Conservation (phyloP, 129 eudicot species). For the Smallanthus sonchifolius region DNA sequence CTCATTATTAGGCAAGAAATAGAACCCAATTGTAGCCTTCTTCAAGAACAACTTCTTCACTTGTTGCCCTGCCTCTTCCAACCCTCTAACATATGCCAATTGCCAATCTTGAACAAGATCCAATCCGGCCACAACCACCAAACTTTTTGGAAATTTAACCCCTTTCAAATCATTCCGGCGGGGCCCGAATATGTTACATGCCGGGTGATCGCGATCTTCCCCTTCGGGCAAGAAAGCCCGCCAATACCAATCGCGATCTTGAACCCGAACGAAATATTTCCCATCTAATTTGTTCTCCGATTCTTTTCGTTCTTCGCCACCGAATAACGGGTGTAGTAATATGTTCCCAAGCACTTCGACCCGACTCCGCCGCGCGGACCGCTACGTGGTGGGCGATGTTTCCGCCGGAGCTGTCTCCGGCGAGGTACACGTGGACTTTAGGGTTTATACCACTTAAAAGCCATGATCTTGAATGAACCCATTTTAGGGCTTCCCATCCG, state of each 20-base stretch:
- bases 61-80: conserved; percentile 44
- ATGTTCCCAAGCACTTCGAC: conserved; percentile 74
- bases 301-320: conserved; percentile 73
- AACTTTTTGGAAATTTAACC: conserved; percentile 48
- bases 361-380: conserved; percentile 53
- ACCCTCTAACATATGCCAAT: conserved; percentile 54
- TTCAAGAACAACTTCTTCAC: conserved; percentile 48
- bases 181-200: conserved; percentile 86
- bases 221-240: conserved; percentile 85
- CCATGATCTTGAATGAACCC: conserved; percentile 83
- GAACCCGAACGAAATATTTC: conserved; percentile 68
- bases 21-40: conserved; percentile 66
- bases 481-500: conserved; percentile 82
- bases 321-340: conserved; percentile 76
- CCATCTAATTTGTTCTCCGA: conserved; percentile 70
- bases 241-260: conserved; percentile 98
- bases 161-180: conserved; percentile 43
- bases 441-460: conserved; percentile 55
- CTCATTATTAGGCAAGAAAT: conserved; percentile 68
- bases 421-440: conserved; percentile 62
- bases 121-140: conserved; percentile 56
- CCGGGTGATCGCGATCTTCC: conserved; percentile 88
- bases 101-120: conserved; percentile 73
- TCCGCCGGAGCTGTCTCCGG: conserved; percentile 96
- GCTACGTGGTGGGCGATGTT: conserved; percentile 91